Base-by-base conservation (phyloP, 345 rosid genomes). In the Pistacia vera region DNA sequence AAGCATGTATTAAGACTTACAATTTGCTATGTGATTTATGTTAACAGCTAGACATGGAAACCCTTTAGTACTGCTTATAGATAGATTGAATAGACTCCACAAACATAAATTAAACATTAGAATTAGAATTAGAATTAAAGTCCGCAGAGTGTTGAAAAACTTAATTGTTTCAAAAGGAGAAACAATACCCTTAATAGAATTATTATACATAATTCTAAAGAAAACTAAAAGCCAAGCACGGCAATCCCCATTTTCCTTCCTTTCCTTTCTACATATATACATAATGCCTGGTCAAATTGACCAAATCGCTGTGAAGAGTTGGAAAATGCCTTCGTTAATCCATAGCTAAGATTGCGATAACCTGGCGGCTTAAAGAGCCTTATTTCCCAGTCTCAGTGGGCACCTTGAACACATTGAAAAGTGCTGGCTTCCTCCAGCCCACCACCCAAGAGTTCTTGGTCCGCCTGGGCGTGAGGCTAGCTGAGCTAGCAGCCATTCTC, bases 401-500 rank as follows among this genome's bases (percentile, higher is more conserved):
- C 7, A 68, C 82, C 63, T 75, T 78, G 73, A 83, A 78, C 41
- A 82, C 78, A 35, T 55, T 77, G 13, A 62, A 68, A 38, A 82
- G 30, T 13, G 16, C 57, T 5, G 63, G 59, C 2, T 85, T 84
- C 71, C 69, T 85, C 82, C 76, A 79, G 5, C 76, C 61, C 78
- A 62, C 28, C 28, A 75, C 80, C 85, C 85, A 68, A 71, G 44
- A 67, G 33, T 76, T 62, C 79, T 70, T 76, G 77, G 54, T 79
- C 61, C 74, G 64, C 48, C 73, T 70, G 0, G 83, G 88, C 4
- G 74, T 68, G 38, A 59, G 65, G 3, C 52, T 66, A 2, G 84
- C 70, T 0, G 91, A 79, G 73, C 63, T 72, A 3, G 57, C 92
- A 0, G 91, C 96, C 83, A 75, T 82, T 77, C 94, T 81, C 80